Conservation (phyloP, 805 yeast species). For the Soucietia sequanensis region DNA sequence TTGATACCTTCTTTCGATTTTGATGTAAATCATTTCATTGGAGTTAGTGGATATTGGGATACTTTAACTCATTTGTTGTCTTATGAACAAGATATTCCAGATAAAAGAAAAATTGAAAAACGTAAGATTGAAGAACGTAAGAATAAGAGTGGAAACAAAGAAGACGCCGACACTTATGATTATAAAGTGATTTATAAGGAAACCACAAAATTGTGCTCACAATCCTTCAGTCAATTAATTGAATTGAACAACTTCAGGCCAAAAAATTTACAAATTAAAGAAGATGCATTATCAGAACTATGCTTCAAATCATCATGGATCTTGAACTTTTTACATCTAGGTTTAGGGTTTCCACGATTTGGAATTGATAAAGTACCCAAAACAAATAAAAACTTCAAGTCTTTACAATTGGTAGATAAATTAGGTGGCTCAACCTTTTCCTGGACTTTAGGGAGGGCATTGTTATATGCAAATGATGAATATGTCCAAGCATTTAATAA, state of each 20-base stretch:
- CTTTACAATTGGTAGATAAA: slow-evolving; percentile 44
- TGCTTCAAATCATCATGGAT: slow-evolving; percentile 67
- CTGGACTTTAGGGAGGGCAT: slow-evolving; percentile 62
- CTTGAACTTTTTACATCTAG: slow-evolving; percentile 54
- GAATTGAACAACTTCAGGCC: slow-evolving; percentile 28
- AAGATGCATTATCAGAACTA: slow-evolving; percentile 48
- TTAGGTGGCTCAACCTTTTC: slow-evolving; percentile 45
- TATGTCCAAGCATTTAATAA: slow-evolving; percentile 42
- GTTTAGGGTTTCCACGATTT: slow-evolving; percentile 56
- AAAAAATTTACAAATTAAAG: slow-evolving; percentile 26
- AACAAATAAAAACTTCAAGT: slow-evolving; percentile 22
- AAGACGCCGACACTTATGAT: slow-evolving; percentile 37
- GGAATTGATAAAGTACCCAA: slow-evolving; percentile 37
- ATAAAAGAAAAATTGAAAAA: neutral
- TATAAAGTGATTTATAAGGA: slow-evolving; percentile 42
- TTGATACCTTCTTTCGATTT: slow-evolving; percentile 57
- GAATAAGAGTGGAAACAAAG: slow-evolving; percentile 12
- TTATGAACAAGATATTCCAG: slow-evolving; percentile 17
- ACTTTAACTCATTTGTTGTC: slow-evolving; percentile 48
- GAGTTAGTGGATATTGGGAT: slow-evolving; percentile 70
- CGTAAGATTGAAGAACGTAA: neutral
- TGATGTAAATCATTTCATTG: slow-evolving; percentile 54
- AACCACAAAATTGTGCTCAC: slow-evolving; percentile 49
- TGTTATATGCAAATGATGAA: slow-evolving; percentile 60
- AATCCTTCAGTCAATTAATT: slow-evolving; percentile 35